A percentile compares a stretch with the other conserved stretches of the same genome.
Conservation (phyloP, 1,284 basidiomycete genomes). For the Nidula niveotomentosa region DNA sequence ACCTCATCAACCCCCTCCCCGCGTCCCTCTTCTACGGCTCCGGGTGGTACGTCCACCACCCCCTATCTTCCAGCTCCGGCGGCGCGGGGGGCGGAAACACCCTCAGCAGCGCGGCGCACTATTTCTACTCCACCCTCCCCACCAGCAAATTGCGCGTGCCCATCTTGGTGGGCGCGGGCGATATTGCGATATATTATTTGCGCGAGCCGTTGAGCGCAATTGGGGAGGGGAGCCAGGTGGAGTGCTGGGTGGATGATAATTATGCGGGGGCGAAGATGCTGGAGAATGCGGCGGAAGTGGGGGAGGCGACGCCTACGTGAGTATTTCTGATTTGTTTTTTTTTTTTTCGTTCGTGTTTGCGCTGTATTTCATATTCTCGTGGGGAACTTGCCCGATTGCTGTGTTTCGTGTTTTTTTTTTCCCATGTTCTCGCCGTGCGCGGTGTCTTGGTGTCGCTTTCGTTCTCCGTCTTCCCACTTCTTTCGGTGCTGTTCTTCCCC, state of each 20-base stretch:
- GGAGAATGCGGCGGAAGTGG: constrained; percentile 59
- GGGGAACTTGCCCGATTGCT: background rate
- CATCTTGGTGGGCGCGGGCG: constrained; percentile 71
- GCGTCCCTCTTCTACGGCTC: constrained; percentile 86
- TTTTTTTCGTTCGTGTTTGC: constrained; percentile 2
- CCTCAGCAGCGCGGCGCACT: constrained; percentile 65
- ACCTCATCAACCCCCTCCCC: constrained; percentile 92
- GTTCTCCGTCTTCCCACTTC: too few relatives aligned
- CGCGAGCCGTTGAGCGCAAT: constrained; percentile 54
- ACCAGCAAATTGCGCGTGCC: constrained; percentile 78
- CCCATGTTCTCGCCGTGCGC: too few relatives aligned
- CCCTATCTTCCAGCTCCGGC: constrained; percentile 54
- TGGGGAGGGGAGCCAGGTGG: constrained; percentile 62
- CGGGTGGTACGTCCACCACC: constrained; percentile 84
- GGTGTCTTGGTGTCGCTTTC: too few relatives aligned
- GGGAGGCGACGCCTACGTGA: constrained; percentile 51
- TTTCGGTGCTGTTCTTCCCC: too few relatives aligned
- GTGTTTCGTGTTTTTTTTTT: too few relatives aligned
- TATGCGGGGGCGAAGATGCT: constrained; percentile 58
- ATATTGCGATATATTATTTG: constrained; percentile 79
- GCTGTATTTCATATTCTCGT: too few relatives aligned
- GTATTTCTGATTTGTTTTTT: constrained; percentile 34
- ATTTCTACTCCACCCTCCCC: constrained; percentile 85
- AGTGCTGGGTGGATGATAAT: constrained; percentile 90
- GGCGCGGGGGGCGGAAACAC: constrained; percentile 11